Evolutionary conservation across 148 eudicot genomes (phyloP).

Genomic region (Tetragonia tetragonoides): DNA sequence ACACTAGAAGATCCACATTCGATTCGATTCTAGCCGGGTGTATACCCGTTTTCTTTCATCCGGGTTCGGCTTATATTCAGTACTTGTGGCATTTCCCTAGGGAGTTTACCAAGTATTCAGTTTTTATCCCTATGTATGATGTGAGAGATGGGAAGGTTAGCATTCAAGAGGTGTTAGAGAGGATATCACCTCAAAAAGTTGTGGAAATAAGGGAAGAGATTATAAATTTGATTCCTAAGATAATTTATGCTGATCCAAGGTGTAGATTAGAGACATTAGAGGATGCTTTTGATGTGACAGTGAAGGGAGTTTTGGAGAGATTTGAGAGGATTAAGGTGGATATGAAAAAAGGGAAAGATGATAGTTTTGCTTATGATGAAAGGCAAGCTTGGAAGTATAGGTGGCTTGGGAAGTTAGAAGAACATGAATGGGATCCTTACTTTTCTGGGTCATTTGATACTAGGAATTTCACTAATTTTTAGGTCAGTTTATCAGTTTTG

Average conservation of each 20-base stretch:
- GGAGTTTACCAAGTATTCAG: constrained; percentile 51
- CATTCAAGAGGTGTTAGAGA: constrained; percentile 44
- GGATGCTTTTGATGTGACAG: constrained; percentile 74
- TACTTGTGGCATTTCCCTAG: constrained; percentile 69
- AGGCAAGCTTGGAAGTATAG: constrained; percentile 45
- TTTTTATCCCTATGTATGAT: constrained; percentile 55
- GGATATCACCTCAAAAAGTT: constrained; percentile 37
- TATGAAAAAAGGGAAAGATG: constrained; percentile 33
- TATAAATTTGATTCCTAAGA: constrained; percentile 49
- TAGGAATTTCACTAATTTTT: constrained; percentile 36
- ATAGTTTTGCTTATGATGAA: constrained; percentile 46
- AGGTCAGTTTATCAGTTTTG: constrained; percentile 7
- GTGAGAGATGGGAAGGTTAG: constrained; percentile 40
- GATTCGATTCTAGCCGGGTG: constrained; percentile 82
- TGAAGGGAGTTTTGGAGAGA: constrained; percentile 44
- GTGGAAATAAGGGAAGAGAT: constrained; percentile 54
- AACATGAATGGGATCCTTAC: constrained; percentile 55
- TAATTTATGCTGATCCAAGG: constrained; percentile 55
- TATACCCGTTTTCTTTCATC: constrained; percentile 80
- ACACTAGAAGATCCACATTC: constrained; percentile 65
- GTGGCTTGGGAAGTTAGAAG: constrained; percentile 38
- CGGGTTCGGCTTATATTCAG: constrained; percentile 56
- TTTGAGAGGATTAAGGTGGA: constrained; percentile 35
- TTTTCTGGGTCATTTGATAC: constrained; percentile 44
- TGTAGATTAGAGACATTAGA: constrained; percentile 39